These are phyloP conservation scores for Naumovozyma baii DNA, from an alignment of 805 yeast species.

Conservation along the genomic window DNA sequence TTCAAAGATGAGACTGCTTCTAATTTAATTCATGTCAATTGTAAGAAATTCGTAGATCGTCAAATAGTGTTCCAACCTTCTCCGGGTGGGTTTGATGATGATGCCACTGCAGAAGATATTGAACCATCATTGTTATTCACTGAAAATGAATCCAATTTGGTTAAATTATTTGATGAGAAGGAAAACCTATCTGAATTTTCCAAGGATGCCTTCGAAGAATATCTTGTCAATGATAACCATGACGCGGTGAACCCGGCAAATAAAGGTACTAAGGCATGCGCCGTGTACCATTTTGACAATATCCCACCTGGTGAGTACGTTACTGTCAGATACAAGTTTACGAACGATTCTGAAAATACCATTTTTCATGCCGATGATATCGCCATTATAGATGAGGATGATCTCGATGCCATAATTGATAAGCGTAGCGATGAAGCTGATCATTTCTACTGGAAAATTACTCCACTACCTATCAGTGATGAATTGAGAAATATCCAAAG, in stretches of 20 bases:
- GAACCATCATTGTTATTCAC: constrained; percentile 75
- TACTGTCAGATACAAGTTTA: constrained; percentile 68
- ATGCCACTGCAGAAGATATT: constrained; percentile 39
- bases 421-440: constrained; percentile 82
- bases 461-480: constrained; percentile 77
- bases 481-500: constrained; percentile 77
- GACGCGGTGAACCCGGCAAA: constrained; percentile 61
- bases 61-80: constrained; percentile 72
- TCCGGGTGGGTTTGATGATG: constrained; percentile 49
- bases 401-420: constrained; percentile 59
- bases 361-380: constrained; percentile 27
- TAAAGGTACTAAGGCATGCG: constrained; percentile 76
- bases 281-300: constrained; percentile 71
- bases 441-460: constrained; percentile 79
- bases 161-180: constrained; percentile 53
- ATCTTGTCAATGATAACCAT: constrained; percentile 45
- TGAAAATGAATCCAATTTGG: constrained; percentile 76
- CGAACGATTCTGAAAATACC: constrained; percentile 30
- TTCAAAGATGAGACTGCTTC: constrained; percentile 30
- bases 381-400: constrained; percentile 56
- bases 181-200: constrained; percentile 48
- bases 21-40: constrained; percentile 49
- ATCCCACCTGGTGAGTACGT: constrained; percentile 88
- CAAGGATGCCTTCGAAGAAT: constrained; percentile 89
- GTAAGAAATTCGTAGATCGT: constrained; percentile 58